Conservation (phyloP, 2,329 filamentous ascomycete species). For the Colletotrichum sp. region DNA sequence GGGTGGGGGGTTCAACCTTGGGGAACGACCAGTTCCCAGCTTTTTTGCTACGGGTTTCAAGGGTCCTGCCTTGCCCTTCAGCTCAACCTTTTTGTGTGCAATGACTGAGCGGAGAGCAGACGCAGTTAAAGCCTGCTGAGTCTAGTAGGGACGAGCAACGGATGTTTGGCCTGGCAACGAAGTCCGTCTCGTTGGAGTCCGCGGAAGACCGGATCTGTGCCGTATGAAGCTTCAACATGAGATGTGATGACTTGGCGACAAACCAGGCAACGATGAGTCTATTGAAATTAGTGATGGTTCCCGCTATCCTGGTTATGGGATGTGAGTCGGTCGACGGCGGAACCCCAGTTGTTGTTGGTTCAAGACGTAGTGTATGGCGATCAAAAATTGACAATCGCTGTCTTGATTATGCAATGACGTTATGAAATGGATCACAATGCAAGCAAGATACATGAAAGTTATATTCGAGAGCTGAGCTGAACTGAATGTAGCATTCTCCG, state of each 20-base stretch:
- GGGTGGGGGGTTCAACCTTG: background rate
- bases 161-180: background rate
- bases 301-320: background rate
- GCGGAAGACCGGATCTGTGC: conserved; percentile 11
- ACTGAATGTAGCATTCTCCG: background rate
- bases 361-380: background rate
- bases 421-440: background rate
- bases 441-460: background rate
- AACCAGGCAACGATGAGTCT: background rate
- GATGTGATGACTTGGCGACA: background rate
- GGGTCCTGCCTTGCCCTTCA: background rate
- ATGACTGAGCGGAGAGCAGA: background rate
- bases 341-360: background rate
- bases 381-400: background rate
- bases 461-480: background rate
- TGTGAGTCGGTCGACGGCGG: background rate
- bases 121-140: background rate
- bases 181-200: background rate
- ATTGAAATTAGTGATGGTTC: background rate
- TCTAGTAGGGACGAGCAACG: background rate
- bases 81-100: background rate
- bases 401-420: background rate
- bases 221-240: conserved; percentile 1
- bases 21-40: background rate
- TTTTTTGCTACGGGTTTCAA: background rate